These are phyloP conservation scores for Rhizopogon salebrosus DNA, from an alignment of 768 basidiomycete genomes.

Conservation along the genomic window DNA sequence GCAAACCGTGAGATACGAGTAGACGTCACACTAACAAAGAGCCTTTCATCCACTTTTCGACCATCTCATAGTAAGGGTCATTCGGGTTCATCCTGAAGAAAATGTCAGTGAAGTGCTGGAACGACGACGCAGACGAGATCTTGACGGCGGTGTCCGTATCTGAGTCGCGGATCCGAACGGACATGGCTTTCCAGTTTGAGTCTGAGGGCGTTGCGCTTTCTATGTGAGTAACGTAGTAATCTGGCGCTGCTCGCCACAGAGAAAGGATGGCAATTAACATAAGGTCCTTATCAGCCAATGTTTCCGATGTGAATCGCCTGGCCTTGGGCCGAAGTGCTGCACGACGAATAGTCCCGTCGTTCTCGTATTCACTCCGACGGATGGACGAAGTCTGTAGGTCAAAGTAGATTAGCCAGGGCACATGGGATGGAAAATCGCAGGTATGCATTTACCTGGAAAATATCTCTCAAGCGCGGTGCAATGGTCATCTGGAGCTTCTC, in stretches of 20 bases:
- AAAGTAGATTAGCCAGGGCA: background rate
- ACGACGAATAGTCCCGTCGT: slow-evolving; percentile 49
- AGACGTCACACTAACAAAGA: slow-evolving; percentile 36
- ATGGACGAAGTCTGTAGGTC: slow-evolving; percentile 39
- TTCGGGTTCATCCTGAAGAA: slow-evolving; percentile 38
- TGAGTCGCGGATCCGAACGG: slow-evolving; percentile 55
- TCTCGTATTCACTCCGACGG: slow-evolving; percentile 58
- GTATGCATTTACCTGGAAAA: slow-evolving; percentile 46
- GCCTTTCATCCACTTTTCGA: slow-evolving; percentile 40
- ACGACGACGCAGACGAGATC: slow-evolving; percentile 48
- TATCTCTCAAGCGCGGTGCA: slow-evolving; percentile 43
- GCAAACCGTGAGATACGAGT: background rate
- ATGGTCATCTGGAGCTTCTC: slow-evolving; percentile 41
- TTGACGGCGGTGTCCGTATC: slow-evolving; percentile 63
- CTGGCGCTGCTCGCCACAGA: slow-evolving; percentile 55
- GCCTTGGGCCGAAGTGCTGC: slow-evolving; percentile 54
- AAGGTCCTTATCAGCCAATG: slow-evolving; percentile 63
- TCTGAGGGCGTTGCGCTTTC: slow-evolving; percentile 12
- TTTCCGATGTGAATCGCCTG: slow-evolving; percentile 51
- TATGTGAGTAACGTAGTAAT: slow-evolving; percentile 48
- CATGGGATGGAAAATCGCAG: background rate
- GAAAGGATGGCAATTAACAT: slow-evolving; percentile 65
- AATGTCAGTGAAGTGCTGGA: slow-evolving; percentile 39
- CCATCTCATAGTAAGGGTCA: slow-evolving; percentile 32
- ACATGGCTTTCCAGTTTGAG: slow-evolving; percentile 37